Evolutionary conservation across 1,139 yeast genomes (phyloP), one percentile per base, ranked within the genome.

Genomic region (Pichia kudriavzevii): DNA sequence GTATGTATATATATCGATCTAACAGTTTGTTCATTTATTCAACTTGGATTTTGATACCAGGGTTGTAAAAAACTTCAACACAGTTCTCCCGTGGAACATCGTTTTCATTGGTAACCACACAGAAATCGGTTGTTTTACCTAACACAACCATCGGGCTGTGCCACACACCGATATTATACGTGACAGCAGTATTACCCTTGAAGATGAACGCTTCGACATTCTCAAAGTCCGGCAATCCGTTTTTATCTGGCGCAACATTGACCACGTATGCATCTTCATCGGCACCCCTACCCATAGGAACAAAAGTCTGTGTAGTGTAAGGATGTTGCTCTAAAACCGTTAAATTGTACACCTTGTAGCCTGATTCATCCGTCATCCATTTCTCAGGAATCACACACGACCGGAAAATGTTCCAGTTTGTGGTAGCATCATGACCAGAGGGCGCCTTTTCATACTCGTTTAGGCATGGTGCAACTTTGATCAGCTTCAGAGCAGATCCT

Each of bases 91-190:
- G 76, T 0, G 79, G 68, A 1, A 79, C 76, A 1, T 85, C 91
- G 47, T 81, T 81, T 50, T 87, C 96, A 50, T 81, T 82, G 32
- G 84, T 79, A 36, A 85, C 64, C 12, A 88, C 96, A 3, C 85
- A 88, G 62, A 87, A 88, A 50, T 87, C 95, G 19, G 83, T 53
- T 2, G 72, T 62, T 9, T 69, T 66, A 36, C 69, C 75, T 19
- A 72, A 56, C 7, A 84, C 91, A 26, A 88, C 80, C 96, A 88
- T 88, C 2, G 97, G 97, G 0, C 96, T 94, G 55, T 88, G 97
- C 87, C 87, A 79, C 8, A 72, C 67, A 4, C 64, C 94, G 1
- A 73, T 74, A 0, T 85, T 94, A 54, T 88, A 88, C 0, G 95
- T 88, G 4, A 88, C 82, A 0, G 94, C 83, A 53, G 85, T 95